These are phyloP conservation scores for Russula emetica DNA, from an alignment of 768 basidiomycete genomes.

Conservation along the genomic window DNA sequence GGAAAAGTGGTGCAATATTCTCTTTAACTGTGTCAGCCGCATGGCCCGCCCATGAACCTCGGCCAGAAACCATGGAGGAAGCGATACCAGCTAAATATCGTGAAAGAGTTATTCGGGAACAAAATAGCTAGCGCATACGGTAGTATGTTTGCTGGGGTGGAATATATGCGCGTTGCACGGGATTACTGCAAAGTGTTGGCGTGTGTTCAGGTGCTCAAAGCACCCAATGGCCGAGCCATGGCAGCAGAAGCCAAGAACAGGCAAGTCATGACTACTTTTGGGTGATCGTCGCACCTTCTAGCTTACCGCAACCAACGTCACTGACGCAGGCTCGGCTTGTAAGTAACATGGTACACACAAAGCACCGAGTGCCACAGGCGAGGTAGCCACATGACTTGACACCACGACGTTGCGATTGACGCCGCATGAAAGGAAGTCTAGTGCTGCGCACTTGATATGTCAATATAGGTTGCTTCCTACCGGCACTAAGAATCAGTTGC, in stretches of 20 bases:
- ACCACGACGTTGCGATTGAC: background rate
- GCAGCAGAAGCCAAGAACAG: background rate
- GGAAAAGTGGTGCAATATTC: background rate
- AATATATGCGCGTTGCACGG: conserved; percentile 10
- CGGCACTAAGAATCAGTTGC: too few relatives aligned
- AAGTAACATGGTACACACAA: background rate
- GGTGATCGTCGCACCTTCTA: conserved; percentile 7
- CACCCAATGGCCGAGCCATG: background rate
- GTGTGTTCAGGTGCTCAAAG: background rate
- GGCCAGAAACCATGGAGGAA: background rate
- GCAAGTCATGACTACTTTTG: background rate
- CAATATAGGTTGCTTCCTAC: too few relatives aligned
- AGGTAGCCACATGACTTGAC: background rate
- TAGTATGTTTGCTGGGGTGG: background rate
- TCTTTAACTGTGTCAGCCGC: background rate
- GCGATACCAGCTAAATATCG: background rate
- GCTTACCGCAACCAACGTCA: background rate
- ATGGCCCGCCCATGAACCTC: background rate
- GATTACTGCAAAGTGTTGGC: background rate
- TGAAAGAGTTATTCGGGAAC: background rate
- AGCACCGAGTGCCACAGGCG: background rate
- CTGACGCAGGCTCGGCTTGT: background rate
- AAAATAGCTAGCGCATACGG: background rate
- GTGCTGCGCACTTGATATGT: background rate
- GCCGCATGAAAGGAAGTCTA: background rate